Percentiles rank a stretch among this genome's conserved stretches.
These are phyloP conservation scores for Wakefieldia striispora DNA, from an alignment of 768 basidiomycete species.

Conservation along the genomic window DNA sequence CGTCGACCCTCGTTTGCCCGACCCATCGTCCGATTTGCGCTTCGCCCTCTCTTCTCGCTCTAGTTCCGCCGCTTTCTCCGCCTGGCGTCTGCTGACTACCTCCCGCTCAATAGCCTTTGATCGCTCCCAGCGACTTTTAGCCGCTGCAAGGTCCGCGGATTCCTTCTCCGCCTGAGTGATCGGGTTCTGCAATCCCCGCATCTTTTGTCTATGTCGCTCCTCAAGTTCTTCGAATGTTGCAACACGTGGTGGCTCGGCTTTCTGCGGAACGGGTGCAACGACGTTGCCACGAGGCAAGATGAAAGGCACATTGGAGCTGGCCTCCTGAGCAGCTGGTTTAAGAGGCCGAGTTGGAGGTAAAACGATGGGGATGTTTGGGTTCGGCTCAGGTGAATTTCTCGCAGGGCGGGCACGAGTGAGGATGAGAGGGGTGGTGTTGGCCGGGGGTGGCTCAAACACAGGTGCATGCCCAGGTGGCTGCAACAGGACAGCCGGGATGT, in stretches of 20 bases:
- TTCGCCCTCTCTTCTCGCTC: slow-evolving; percentile 48
- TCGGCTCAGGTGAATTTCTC: slow-evolving; percentile 21
- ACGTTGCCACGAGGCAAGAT: slow-evolving; percentile 46
- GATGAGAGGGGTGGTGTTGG: slow-evolving; percentile 21
- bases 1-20: slow-evolving; percentile 34
- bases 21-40: slow-evolving; percentile 44
- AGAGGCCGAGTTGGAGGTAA: slow-evolving; percentile 30
- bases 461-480: slow-evolving; percentile 32
- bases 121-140: slow-evolving; percentile 79
- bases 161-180: slow-evolving; percentile 80
- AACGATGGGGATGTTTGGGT: slow-evolving; percentile 30
- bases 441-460: slow-evolving; percentile 20
- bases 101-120: slow-evolving; percentile 73
- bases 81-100: slow-evolving; percentile 68
- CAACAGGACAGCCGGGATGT: slow-evolving; percentile 27
- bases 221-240: slow-evolving; percentile 86
- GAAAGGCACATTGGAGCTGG: slow-evolving; percentile 38
- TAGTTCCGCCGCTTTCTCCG: slow-evolving; percentile 58
- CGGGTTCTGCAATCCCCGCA: slow-evolving; percentile 79
- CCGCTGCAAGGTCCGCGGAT: slow-evolving; percentile 70
- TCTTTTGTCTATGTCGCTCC: slow-evolving; percentile 81
- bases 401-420: slow-evolving; percentile 20
- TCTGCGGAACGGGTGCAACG: slow-evolving; percentile 45
- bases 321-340: slow-evolving; percentile 34
- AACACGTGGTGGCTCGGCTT: slow-evolving; percentile 49